phyloP scores from a whole-genome alignment of 192 early-diverging fungal species.

The Neocallimastix lanati region DNA sequence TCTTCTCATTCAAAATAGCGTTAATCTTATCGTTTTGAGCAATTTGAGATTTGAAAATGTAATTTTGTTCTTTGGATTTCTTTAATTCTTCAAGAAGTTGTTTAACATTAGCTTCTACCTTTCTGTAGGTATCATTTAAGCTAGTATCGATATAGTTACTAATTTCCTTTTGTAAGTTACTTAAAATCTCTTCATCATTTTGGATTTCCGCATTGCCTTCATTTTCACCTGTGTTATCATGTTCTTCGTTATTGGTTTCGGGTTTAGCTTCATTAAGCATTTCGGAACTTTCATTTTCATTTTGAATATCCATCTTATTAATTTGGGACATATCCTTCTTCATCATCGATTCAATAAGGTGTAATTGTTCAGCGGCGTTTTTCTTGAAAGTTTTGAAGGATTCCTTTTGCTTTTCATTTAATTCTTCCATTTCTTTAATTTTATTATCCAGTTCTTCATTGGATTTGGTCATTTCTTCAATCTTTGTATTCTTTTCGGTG shows the following conservation, averaged over 20 bases:
- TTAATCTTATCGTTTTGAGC: background rate
- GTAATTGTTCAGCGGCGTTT: background rate
- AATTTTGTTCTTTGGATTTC: background rate
- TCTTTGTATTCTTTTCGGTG: background rate
- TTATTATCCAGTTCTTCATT: background rate
- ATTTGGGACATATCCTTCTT: background rate
- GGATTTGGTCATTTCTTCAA: background rate
- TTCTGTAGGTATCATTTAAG: background rate
- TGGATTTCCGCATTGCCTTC: background rate
- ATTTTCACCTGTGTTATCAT: background rate
- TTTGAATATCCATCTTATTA: background rate
- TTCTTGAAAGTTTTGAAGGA: background rate
- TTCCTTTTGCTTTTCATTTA: background rate
- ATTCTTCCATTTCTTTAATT: background rate
- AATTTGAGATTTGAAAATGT: background rate
- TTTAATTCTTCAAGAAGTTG: background rate
- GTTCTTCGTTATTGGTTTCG: background rate
- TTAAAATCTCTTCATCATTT: background rate
- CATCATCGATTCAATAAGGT: background rate
- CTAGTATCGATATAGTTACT: background rate
- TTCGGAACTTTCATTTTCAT: no score
- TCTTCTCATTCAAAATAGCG: background rate
- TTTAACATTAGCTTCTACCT: background rate
- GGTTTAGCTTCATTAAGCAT: no score
- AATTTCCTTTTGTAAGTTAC: background rate